phyloP scores from a whole-genome alignment of 2,329 filamentous ascomycete genomes.

The Metarhizium rileyi region DNA sequence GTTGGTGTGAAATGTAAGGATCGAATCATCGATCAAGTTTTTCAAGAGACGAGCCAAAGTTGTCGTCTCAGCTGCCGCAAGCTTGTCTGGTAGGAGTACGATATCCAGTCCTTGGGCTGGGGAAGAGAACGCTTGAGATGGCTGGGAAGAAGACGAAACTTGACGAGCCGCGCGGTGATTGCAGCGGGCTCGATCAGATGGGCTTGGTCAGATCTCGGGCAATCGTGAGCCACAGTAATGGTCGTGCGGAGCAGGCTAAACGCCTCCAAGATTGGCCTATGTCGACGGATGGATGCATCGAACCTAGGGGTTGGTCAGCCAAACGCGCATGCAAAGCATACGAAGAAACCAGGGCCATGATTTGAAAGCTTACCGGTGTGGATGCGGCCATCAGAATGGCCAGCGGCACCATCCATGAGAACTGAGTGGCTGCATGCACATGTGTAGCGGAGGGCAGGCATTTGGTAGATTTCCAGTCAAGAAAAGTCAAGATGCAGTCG shows the following conservation, averaged over 20 bases:
- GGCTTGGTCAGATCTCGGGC: not conserved
- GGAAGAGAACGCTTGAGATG: not conserved
- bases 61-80: not conserved
- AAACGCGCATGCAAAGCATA: conserved; percentile 3
- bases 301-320: not conserved
- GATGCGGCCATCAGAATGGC: not conserved
- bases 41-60: not conserved
- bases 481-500: no score
- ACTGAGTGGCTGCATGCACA: not conserved
- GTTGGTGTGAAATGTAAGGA: not conserved
- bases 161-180: conserved; percentile 13
- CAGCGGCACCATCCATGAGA: conserved; percentile 1
- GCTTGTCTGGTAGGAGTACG: not conserved
- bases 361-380: not conserved
- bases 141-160: conserved; percentile 5
- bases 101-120: conserved; percentile 3
- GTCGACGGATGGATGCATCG: not conserved
- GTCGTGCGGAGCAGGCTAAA: not conserved
- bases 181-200: conserved; percentile 1
- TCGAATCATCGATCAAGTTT: not conserved
- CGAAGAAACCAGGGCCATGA: not conserved
- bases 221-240: conserved; percentile 3
- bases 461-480: not conserved
- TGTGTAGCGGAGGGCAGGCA: not conserved
- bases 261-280: conserved; percentile 1